A percentile compares a stretch with the other conserved stretches of the same genome.
Evolutionary conservation across 176 grass and related monocot species (phyloP).

Genomic region (Chloris gayana): DNA sequence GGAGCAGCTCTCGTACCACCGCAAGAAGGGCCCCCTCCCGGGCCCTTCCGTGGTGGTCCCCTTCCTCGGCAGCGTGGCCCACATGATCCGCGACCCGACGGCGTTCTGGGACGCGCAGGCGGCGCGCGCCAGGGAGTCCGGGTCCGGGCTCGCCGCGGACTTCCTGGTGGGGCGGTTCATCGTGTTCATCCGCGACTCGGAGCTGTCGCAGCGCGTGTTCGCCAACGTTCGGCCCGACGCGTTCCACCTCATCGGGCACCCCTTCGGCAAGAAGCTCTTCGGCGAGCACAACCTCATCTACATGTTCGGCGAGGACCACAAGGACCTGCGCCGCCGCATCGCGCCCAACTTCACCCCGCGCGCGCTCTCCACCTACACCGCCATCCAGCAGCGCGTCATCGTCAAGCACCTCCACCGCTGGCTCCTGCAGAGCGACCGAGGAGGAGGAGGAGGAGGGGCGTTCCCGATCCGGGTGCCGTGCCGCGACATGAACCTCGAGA

Average conservation of each 20-base stretch:
- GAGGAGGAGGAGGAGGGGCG: too few species aligned
- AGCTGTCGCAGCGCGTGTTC: conserved; percentile 77
- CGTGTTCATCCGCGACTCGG: conserved; percentile 73
- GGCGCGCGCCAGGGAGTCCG: conserved; percentile 49
- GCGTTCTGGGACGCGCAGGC: conserved; percentile 68
- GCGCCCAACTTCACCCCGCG: conserved; percentile 78
- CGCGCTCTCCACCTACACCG: conserved; percentile 72
- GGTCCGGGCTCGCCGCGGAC: conserved; percentile 64
- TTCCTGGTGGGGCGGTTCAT: conserved; percentile 68
- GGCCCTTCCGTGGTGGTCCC: conserved; percentile 67
- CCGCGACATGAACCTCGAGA: conserved; percentile 94
- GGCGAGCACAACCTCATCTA: conserved; percentile 93
- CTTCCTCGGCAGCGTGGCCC: conserved; percentile 60
- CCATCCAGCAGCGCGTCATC: conserved; percentile 76
- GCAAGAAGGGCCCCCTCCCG: conserved; percentile 63
- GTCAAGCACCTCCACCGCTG: conserved; percentile 53
- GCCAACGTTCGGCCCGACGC: conserved; percentile 85
- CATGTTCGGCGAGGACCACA: conserved; percentile 85
- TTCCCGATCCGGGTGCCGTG: conserved; percentile 62
- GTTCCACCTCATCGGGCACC: conserved; percentile 79
- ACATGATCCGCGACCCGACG: conserved; percentile 61
- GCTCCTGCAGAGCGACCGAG: conserved; percentile 35
- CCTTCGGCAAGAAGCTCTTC: conserved; percentile 87
- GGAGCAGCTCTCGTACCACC: conserved; percentile 75
- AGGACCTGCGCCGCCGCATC: conserved; percentile 81